Evolutionary conservation across 139 green algal genomes (phyloP).

Genomic region (Volvox reticuliferus): DNA sequence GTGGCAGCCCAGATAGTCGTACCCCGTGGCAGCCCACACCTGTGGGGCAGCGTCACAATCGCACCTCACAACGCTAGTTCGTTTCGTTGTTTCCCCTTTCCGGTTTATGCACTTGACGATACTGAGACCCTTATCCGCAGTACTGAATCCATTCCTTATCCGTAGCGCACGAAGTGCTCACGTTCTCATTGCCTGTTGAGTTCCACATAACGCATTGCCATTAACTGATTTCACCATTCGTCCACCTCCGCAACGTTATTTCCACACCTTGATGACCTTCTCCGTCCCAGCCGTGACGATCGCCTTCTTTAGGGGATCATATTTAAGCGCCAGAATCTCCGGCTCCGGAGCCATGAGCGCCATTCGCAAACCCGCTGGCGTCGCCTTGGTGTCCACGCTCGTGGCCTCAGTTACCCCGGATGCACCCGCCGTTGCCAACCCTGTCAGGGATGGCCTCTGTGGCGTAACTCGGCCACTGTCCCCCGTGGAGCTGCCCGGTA

Average conservation of each 20-base stretch:
- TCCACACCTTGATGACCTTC: conserved; percentile 64
- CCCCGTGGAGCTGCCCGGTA: background rate
- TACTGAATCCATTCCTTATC: background rate
- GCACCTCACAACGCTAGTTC: no score
- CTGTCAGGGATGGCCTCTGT: background rate
- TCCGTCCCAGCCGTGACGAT: conserved; percentile 77
- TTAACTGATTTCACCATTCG: background rate
- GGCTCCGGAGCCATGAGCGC: conserved; percentile 34
- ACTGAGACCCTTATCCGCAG: background rate
- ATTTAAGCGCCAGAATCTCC: conserved; percentile 74
- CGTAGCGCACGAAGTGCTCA: background rate
- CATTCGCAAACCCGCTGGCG: background rate
- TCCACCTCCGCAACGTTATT: background rate
- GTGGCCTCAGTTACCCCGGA: background rate
- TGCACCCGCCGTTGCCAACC: background rate
- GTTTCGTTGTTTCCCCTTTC: no score
- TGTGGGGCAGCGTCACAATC: background rate
- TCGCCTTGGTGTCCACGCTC: no score
- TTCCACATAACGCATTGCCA: background rate
- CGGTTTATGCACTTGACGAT: background rate
- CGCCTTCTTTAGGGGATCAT: conserved; percentile 67
- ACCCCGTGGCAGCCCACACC: conserved; percentile 59
- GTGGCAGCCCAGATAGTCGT: conserved; percentile 67
- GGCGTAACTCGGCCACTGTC: background rate
- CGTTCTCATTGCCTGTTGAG: background rate